Conservation (phyloP, 495 filamentous ascomycete genomes). For the Talaromyces liani region DNA sequence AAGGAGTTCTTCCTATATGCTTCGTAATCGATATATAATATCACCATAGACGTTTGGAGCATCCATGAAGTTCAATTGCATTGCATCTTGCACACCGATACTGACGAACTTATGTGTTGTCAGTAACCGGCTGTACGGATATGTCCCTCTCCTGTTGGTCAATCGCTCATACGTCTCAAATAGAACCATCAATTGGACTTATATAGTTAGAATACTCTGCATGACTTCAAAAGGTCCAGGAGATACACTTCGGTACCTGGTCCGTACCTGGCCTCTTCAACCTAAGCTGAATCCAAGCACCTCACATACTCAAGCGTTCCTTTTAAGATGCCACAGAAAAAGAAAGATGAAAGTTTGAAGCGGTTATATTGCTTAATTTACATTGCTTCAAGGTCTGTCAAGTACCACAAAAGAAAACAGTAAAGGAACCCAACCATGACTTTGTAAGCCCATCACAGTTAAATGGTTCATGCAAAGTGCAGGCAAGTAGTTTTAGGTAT, state of each 20-base stretch:
- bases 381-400: slow-evolving; percentile 5
- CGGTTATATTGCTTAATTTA: slow-evolving; percentile 6
- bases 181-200: not conserved
- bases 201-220: not conserved
- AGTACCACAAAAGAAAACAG: slow-evolving; percentile 3
- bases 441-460: not conserved
- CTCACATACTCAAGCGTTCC: not conserved
- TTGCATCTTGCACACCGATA: not conserved
- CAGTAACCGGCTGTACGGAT: not conserved
- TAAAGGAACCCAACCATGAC: not conserved
- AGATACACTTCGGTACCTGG: not conserved
- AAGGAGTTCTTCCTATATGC: not conserved
- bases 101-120: not conserved
- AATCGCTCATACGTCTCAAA: not conserved
- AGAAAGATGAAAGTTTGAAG: not conserved
- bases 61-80: not conserved
- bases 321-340: not conserved
- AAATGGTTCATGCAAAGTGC: not conserved
- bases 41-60: too few relatives aligned
- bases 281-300: not conserved
- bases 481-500: not conserved
- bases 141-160: not conserved
- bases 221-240: not conserved
- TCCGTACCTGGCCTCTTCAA: not conserved
- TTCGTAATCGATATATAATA: too few relatives aligned